Evolutionary conservation across 495 filamentous ascomycete genomes (phyloP).

Genomic region (Penicillium odoratum): DNA sequence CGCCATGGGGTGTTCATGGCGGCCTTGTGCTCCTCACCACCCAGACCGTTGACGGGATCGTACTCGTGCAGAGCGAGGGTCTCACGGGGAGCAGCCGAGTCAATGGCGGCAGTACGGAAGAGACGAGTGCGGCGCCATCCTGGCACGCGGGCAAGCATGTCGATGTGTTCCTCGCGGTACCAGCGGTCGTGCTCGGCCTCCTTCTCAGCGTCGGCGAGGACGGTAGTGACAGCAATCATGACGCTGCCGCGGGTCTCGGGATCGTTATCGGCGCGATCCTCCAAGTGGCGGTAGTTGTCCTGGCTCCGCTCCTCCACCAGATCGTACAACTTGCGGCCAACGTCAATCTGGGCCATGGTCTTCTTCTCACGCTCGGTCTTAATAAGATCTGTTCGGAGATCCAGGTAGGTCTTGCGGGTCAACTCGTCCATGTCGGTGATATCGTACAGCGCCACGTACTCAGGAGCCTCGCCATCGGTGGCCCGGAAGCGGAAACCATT

Average conservation of each 20-base stretch:
- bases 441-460: constrained; percentile 79
- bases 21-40: constrained; percentile 61
- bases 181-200: constrained; percentile 61
- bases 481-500: constrained; percentile 80
- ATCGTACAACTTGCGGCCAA: constrained; percentile 69
- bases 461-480: constrained; percentile 55
- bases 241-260: constrained; percentile 56
- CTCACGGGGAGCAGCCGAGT: constrained; percentile 50
- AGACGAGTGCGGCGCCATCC: constrained; percentile 73
- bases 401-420: constrained; percentile 63
- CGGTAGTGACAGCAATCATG: constrained; percentile 60
- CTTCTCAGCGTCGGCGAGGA: constrained; percentile 49
- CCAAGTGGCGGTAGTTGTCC: constrained; percentile 55
- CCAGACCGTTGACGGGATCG: constrained; percentile 60
- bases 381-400: constrained; percentile 61
- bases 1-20: constrained; percentile 59
- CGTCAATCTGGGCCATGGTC: constrained; percentile 72
- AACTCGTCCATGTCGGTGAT: constrained; percentile 71
- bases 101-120: constrained; percentile 58
- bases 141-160: constrained; percentile 67
- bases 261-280: constrained; percentile 56
- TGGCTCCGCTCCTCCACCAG: constrained; percentile 54
- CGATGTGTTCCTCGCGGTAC: constrained; percentile 72
- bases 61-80: constrained; percentile 72
- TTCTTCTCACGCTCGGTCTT: constrained; percentile 71